phyloP scores from a whole-genome alignment of 768 basidiomycete genomes.

The Mycena pura region DNA sequence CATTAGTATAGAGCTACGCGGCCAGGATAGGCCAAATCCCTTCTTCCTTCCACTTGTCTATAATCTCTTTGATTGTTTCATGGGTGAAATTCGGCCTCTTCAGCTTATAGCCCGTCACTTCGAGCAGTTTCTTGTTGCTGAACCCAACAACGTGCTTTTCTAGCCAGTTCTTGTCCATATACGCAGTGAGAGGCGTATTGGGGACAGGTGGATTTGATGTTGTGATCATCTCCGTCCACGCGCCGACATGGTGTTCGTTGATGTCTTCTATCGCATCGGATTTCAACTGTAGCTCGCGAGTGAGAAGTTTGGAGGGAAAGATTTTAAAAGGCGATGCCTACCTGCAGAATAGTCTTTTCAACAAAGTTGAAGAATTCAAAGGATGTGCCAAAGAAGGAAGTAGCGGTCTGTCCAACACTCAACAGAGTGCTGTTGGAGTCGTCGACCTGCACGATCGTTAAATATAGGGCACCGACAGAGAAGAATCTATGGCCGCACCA shows the following conservation, averaged over 20 bases:
- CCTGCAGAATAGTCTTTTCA: slow-evolving; percentile 72
- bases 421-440: slow-evolving; percentile 75
- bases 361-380: slow-evolving; percentile 83
- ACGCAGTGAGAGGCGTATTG: slow-evolving; percentile 76
- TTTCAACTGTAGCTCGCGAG: slow-evolving; percentile 52
- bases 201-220: slow-evolving; percentile 73
- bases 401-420: slow-evolving; percentile 68
- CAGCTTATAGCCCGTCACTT: slow-evolving; percentile 72
- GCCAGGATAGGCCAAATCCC: slow-evolving; percentile 59
- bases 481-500: slow-evolving; percentile 49
- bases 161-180: slow-evolving; percentile 78
- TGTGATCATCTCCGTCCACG: slow-evolving; percentile 83
- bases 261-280: slow-evolving; percentile 83
- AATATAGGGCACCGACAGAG: too few species aligned
- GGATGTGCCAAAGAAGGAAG: slow-evolving; percentile 77
- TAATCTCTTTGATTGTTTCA: slow-evolving; percentile 68
- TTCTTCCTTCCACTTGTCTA: slow-evolving; percentile 84
- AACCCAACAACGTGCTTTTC: slow-evolving; percentile 74
- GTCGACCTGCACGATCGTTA: slow-evolving; percentile 70
- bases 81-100: slow-evolving; percentile 67
- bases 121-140: slow-evolving; percentile 76
- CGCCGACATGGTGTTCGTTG: slow-evolving; percentile 82
- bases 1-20: slow-evolving; percentile 16
- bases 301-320: neutral
- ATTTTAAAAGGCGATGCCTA: slow-evolving; percentile 35